These are phyloP conservation scores for Cladochytrium replicatum DNA, from an alignment of 192 early-diverging fungal genomes.

Conservation along the genomic window DNA sequence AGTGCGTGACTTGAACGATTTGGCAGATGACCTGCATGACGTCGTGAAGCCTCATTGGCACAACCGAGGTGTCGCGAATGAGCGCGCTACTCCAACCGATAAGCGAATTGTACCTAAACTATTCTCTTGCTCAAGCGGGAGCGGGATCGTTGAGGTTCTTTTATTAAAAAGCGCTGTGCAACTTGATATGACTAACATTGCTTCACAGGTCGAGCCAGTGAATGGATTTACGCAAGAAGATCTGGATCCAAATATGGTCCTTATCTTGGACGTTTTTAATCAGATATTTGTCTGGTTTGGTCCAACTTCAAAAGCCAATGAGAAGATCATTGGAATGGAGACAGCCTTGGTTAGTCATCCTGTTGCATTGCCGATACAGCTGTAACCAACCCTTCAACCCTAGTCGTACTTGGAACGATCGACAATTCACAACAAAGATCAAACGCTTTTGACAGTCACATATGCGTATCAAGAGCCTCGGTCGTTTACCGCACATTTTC, in stretches of 20 bases:
- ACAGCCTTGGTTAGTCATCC: neutral
- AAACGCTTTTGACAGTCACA: constrained; percentile 9
- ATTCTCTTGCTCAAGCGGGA: too few species aligned
- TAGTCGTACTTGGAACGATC: neutral
- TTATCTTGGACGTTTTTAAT: constrained; percentile 8
- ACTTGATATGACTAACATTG: too few species aligned
- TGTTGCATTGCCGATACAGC: neutral
- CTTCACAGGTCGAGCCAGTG: constrained; percentile 15
- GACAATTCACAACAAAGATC: neutral
- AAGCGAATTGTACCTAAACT: too few species aligned
- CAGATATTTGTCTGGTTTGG: constrained; percentile 29
- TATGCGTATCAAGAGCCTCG: constrained; percentile 18
- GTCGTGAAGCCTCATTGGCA: too few species aligned
- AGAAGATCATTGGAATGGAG: constrained; percentile 18
- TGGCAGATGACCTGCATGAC: too few species aligned
- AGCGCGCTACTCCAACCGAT: too few species aligned
- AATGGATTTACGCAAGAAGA: constrained; percentile 19
- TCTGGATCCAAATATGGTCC: constrained; percentile 15
- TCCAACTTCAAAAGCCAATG: neutral
- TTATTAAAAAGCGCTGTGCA: too few species aligned
- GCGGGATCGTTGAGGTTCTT: too few species aligned
- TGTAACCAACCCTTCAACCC: neutral
- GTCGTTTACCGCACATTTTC: constrained; percentile 14
- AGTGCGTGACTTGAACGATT: too few species aligned
- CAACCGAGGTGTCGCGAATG: too few species aligned